Evolutionary conservation across 2,329 filamentous ascomycete species (phyloP).

Genomic region (Knoxdaviesia proteae): DNA sequence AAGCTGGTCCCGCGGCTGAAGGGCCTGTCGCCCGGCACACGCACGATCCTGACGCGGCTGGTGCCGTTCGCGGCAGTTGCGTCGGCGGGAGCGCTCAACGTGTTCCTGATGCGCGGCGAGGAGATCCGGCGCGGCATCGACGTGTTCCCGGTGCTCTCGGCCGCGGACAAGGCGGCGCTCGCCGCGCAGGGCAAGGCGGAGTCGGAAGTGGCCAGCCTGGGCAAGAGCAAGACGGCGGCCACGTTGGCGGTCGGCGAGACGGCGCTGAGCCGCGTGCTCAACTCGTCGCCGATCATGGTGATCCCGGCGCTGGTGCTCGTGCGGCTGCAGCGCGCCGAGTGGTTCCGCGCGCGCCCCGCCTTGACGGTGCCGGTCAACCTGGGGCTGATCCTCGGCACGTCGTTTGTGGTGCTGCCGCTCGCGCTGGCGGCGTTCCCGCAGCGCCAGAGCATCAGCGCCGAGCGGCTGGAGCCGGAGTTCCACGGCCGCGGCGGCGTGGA

Average conservation of each 20-base stretch:
- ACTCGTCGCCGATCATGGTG: constrained; percentile 93
- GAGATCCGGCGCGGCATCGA: constrained; percentile 89
- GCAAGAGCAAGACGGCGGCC: constrained; percentile 74
- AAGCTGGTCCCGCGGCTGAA: constrained; percentile 71
- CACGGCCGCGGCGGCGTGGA: constrained; percentile 56
- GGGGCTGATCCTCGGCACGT: constrained; percentile 68
- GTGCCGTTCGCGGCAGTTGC: constrained; percentile 94
- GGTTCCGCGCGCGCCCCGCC: constrained; percentile 58
- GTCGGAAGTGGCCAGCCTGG: constrained; percentile 48
- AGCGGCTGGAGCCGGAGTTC: constrained; percentile 69
- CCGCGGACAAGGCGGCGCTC: constrained; percentile 40
- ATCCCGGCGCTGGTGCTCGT: constrained; percentile 75
- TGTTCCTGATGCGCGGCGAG: constrained; percentile 92
- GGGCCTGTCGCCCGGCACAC: constrained; percentile 51
- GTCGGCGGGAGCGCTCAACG: constrained; percentile 76
- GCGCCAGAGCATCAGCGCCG: constrained; percentile 59
- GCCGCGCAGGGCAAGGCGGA: constrained; percentile 37
- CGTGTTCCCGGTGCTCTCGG: constrained; percentile 63
- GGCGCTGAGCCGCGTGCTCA: constrained; percentile 74
- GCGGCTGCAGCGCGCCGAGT: constrained; percentile 61
- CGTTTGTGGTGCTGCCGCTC: constrained; percentile 70
- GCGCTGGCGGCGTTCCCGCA: constrained; percentile 87
- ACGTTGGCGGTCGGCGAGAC: constrained; percentile 83
- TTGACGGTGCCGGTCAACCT: constrained; percentile 63
- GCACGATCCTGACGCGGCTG: constrained; percentile 59